Evolutionary conservation across 1,284 basidiomycete species (phyloP), one percentile per base, ranked within the genome.

Genomic region (Rhodotorula sp.): DNA sequence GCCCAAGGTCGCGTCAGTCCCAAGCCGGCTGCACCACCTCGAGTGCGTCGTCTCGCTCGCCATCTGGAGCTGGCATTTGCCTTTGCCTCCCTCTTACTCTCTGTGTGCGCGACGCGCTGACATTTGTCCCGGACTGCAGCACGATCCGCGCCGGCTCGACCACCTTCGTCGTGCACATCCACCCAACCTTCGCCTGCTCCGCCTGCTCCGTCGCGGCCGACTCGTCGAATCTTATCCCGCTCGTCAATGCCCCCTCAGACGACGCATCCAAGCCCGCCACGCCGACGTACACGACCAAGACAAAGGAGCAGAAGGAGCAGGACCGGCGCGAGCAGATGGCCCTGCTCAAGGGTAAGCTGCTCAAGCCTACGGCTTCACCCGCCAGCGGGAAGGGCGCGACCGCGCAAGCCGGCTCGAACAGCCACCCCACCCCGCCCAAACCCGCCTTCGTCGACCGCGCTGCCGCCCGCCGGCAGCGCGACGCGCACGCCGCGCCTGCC

Each of bases 301-400:
- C 74, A 19, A 75, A 75, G 54, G 74, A 66, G 27, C 64, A 76
- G 55, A 76, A 71, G 61, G 74, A 76, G 69, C 48, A 62, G 19
- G 72, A 76, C 12, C 69, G 74, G 6, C 41, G 69, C 27, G 64
- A 69, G 29, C 60, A 67, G 53, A 63, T 76, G 55, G 53, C 46
- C 22, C 66, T 67, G 0, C 59, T 76, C 10, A 65, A 51, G 54
- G 71, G 66, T 36, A 59, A 71, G 59, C 61, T 69, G 25, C 68
- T 72, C 59, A 60, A 66, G 37, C 68, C 70, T 22, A 27, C 58
- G 32, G 21, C 21, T 2, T 15, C 34, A 1, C 17, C 56, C 15
- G 37, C 37, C 7, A 15, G 25, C 3, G 27, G 15, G 32, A 66
- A 53, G 29, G 39, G n/a, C 6, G 36, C 36, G 5, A 4, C 34